phyloP scores from a whole-genome alignment of 1,284 basidiomycete genomes.

The Cryptococcus sp. region DNA sequence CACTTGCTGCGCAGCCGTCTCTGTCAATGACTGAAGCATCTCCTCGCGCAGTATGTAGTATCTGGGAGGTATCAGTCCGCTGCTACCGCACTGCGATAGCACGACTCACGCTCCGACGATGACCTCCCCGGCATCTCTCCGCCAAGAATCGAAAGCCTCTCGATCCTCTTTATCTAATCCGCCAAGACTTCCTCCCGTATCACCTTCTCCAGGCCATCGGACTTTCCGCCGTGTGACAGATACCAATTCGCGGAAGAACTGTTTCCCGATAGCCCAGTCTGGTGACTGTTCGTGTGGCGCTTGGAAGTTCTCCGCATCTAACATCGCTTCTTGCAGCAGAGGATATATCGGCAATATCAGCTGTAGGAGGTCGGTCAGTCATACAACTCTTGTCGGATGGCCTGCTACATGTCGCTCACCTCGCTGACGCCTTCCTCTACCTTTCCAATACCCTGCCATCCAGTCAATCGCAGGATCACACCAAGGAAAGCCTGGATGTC shows the following conservation, averaged over 20 bases:
- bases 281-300: conserved; percentile 54
- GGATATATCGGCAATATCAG: conserved; percentile 86
- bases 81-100: neutral
- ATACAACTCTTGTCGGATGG: neutral
- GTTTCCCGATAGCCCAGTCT: conserved; percentile 64
- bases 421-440: conserved; percentile 83
- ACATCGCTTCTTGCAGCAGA: conserved; percentile 80
- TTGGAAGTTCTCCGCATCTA: conserved; percentile 65
- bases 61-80: conserved; percentile 53
- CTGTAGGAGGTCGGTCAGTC: conserved; percentile 29
- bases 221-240: conserved; percentile 70
- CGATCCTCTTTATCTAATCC: conserved; percentile 65
- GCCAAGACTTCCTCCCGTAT: conserved; percentile 49
- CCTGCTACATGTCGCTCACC: conserved; percentile 28
- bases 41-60: conserved; percentile 82
- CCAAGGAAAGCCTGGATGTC: conserved; percentile 69
- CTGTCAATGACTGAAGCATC: conserved; percentile 70
- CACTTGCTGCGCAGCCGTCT: conserved; percentile 61
- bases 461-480: conserved; percentile 72
- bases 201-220: conserved; percentile 62
- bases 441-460: conserved; percentile 71
- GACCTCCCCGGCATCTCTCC: conserved; percentile 85
- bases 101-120: conserved; percentile 78
- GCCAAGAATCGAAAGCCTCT: conserved; percentile 58
- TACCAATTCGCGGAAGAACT: conserved; percentile 76